Base-by-base conservation (phyloP, 306 rosid genomes). In the Vigna radiata region DNA sequence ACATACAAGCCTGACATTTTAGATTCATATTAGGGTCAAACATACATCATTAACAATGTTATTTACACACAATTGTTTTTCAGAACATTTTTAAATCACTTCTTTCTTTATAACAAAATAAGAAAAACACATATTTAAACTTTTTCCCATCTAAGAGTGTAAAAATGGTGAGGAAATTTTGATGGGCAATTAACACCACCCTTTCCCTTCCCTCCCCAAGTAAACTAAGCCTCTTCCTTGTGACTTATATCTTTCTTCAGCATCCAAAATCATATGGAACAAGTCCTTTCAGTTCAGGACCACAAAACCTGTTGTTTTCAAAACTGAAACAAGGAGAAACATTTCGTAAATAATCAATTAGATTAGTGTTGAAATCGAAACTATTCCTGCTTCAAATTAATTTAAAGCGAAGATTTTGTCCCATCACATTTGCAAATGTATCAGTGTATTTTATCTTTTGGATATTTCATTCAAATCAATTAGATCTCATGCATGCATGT, bases 181-280 rank as follows among this genome's bases (percentile, higher is more conserved):
- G 75, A 77, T 43, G 1, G 60, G 64, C 15, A 70, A 48, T 47
- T 49, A 77, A 78, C 58, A 54, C 37, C 75, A 43, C 36, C 37
- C 31, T 41, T 47, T 68, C 25, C 37, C 43, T 16, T 85, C 69
- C 72, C 47, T 48, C 36, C n/a, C 10, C 14, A 80, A 8, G 11
- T 70, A 79, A 85, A 71, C 18, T 41, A 68, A 65, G 64, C 66
- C 37, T 70, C 52, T 43, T 19, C 36, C 44, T 69, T 72, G 44
- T 46, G 19, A 19, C 78, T 58, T 54, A 4, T 62, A 39, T 64
- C 46, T 75, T 58, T 43, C 69, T 88, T 91, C 86, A 93, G 86
- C 97, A 93, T 59, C 96, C 97, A 14, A 93, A 93, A 89, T 93
- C 97, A 47, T 93, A 91, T 13, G 98, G 84, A 67, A 83, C 97